Evolutionary conservation across 768 basidiomycete species (phyloP).

Genomic region (Boletus eberwhitei): DNA sequence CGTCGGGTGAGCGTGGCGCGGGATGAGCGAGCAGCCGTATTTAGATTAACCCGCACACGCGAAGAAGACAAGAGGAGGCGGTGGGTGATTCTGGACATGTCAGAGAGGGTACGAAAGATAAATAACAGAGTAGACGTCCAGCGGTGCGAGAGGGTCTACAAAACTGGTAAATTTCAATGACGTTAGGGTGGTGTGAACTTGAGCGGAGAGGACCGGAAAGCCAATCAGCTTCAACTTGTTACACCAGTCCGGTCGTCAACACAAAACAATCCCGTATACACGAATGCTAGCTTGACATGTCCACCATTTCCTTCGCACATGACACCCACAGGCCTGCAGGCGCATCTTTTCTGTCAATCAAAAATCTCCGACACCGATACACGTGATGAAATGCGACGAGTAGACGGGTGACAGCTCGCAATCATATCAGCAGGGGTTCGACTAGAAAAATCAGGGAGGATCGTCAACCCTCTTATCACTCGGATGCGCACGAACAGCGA

Average conservation of each 20-base stretch:
- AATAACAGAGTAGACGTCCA: slow-evolving; percentile 12
- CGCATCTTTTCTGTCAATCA: not conserved
- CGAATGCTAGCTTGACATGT: not conserved
- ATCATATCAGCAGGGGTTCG: not conserved
- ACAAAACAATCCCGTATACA: not conserved
- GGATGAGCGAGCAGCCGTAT: slow-evolving; percentile 10
- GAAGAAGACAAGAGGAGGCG: slow-evolving; percentile 16
- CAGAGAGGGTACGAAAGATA: slow-evolving; percentile 2
- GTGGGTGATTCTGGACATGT: slow-evolving; percentile 22
- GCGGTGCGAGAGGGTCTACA: not conserved
- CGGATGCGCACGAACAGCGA: not conserved
- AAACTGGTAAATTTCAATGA: slow-evolving; percentile 23
- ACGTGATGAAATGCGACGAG: not conserved
- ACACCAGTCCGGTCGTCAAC: not conserved
- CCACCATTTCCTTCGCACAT: not conserved
- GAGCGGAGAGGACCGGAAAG: slow-evolving; percentile 28
- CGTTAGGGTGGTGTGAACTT: slow-evolving; percentile 30
- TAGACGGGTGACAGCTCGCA: not conserved
- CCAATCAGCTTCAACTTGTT: not conserved
- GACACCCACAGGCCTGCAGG: not conserved
- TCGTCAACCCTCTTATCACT: not conserved
- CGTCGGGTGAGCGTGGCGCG: slow-evolving; percentile 21
- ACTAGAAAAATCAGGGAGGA: not conserved
- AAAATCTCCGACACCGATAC: not conserved
- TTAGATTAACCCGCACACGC: slow-evolving; percentile 14